Evolutionary conservation across 176 grass and related monocot genomes (phyloP).

Genomic region (Luzula sylvatica): DNA sequence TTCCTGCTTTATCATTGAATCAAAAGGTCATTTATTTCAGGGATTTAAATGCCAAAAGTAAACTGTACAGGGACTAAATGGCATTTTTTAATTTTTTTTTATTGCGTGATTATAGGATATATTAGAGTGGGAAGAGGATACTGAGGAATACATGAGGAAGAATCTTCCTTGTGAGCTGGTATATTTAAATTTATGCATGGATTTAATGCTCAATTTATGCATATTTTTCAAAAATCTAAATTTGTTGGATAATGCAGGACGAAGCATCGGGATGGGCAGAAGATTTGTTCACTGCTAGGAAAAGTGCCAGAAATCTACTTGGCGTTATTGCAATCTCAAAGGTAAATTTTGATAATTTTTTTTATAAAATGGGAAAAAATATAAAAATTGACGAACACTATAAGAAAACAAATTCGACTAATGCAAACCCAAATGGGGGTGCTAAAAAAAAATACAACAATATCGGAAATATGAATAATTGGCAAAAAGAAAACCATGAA

Average conservation of each 20-base stretch:
- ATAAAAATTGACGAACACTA: too few species aligned
- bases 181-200: slow-evolving; percentile 13
- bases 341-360: too few species aligned
- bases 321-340: slow-evolving; percentile 79
- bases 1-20: slow-evolving; percentile 78
- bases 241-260: slow-evolving; percentile 39
- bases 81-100: neutral
- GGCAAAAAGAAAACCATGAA: too few species aligned
- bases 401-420: too few species aligned
- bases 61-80: too few species aligned
- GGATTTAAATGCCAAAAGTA: too few species aligned
- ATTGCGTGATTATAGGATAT: slow-evolving; percentile 38
- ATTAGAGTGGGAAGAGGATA: slow-evolving; percentile 73
- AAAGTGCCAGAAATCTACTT: slow-evolving; percentile 94
- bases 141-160: slow-evolving; percentile 81
- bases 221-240: neutral
- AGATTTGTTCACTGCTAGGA: slow-evolving; percentile 86
- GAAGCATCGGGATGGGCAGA: slow-evolving; percentile 85
- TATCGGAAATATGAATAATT: too few species aligned
- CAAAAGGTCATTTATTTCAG: slow-evolving; percentile 44
- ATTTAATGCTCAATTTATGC: neutral
- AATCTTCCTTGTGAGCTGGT: slow-evolving; percentile 88
- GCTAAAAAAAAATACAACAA: too few species aligned
- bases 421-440: too few species aligned
- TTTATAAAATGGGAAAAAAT: too few species aligned